phyloP scores from a whole-genome alignment of 2,329 filamentous ascomycete genomes.

The Pestalotiopsis sp. region DNA sequence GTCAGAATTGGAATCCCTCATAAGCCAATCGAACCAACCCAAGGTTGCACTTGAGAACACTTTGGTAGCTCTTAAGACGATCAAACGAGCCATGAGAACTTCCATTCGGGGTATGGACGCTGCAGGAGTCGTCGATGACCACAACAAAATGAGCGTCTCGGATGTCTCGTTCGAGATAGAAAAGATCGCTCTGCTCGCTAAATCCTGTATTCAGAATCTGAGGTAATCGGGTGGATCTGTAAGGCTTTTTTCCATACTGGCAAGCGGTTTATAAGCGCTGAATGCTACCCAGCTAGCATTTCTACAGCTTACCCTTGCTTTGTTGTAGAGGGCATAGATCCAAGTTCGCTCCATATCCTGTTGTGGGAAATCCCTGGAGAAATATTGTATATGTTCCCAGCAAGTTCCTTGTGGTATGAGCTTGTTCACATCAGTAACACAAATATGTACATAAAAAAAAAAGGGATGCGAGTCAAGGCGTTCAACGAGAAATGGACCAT shows the following conservation, averaged over 20 bases:
- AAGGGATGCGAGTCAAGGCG: too few species aligned
- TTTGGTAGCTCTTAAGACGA: background rate
- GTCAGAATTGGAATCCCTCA: background rate
- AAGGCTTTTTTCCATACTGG: background rate
- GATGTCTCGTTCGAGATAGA: slow-evolving; percentile 12
- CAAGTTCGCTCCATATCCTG: too few species aligned
- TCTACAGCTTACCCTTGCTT: too few species aligned
- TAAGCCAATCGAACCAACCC: background rate
- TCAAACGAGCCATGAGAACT: slow-evolving; percentile 2
- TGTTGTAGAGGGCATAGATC: too few species aligned
- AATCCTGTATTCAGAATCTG: background rate
- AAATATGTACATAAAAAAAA: too few species aligned
- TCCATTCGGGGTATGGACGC: slow-evolving; percentile 10
- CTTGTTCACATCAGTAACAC: too few species aligned
- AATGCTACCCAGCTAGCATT: too few species aligned
- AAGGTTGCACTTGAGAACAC: background rate
- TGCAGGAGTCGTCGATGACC: background rate
- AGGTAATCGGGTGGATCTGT: background rate
- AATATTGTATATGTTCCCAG: too few species aligned
- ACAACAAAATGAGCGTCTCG: slow-evolving; percentile 10
- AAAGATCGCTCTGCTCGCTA: background rate
- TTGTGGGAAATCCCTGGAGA: too few species aligned
- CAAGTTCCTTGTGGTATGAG: too few species aligned
- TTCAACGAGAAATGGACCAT: too few species aligned
- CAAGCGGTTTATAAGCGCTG: too few species aligned